phyloP scores from a whole-genome alignment of 805 yeast genomes.

The Candida awuae region DNA sequence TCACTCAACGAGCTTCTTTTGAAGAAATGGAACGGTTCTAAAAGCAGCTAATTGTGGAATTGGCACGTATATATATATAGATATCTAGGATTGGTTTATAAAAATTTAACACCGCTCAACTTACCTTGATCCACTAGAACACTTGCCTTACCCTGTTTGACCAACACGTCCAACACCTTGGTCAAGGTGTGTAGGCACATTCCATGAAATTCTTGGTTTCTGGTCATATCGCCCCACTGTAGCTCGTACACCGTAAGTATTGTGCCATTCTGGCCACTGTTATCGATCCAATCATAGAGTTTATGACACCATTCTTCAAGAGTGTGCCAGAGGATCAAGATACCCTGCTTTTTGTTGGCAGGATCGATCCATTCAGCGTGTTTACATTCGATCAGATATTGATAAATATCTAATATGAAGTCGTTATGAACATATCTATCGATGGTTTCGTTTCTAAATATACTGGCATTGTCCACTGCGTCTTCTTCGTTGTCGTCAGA shows the following conservation, averaged over 20 bases:
- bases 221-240: slow-evolving; percentile 52
- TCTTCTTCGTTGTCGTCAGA: slow-evolving; percentile 17
- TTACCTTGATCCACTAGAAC: slow-evolving; percentile 48
- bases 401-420: slow-evolving; percentile 48
- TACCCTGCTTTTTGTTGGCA: slow-evolving; percentile 38
- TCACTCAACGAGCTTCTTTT: slow-evolving; percentile 42
- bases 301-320: slow-evolving; percentile 61
- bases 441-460: slow-evolving; percentile 47
- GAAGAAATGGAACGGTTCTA: slow-evolving; percentile 9
- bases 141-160: slow-evolving; percentile 65
- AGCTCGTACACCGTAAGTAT: slow-evolving; percentile 80
- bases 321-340: slow-evolving; percentile 58
- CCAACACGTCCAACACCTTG: slow-evolving; percentile 48
- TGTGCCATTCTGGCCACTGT: slow-evolving; percentile 68
- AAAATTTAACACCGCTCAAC: slow-evolving; percentile 66
- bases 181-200: slow-evolving; percentile 52
- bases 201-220: slow-evolving; percentile 50
- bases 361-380: slow-evolving; percentile 49
- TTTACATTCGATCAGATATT: slow-evolving; percentile 45
- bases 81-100: not conserved
- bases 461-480: slow-evolving; percentile 21
- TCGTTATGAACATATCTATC: slow-evolving; percentile 47
- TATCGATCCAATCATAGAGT: slow-evolving; percentile 62
- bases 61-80: not conserved
- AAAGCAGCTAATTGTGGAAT: slow-evolving; percentile 3